Evolutionary conservation across 2,329 filamentous ascomycete species (phyloP), one percentile per base, ranked within the genome.

Genomic region (Beauveria sp.): DNA sequence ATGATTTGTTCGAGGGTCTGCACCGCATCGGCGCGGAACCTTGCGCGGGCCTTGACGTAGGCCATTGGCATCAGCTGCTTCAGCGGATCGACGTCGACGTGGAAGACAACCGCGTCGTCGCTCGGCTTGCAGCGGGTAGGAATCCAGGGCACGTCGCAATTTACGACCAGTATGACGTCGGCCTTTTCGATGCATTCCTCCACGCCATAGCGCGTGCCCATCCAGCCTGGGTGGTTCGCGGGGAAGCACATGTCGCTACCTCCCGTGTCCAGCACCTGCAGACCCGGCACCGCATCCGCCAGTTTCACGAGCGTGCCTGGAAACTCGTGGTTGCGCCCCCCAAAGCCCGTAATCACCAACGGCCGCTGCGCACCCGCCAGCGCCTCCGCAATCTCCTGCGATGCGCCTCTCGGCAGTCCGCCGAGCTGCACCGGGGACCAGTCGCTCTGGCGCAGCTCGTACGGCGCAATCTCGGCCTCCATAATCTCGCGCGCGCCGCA

Each of bases 121-220:
- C 72, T 72, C 0, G 86, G 86, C 65, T 78, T 79, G 72, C 83
- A 86, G 18, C 86, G 85, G 0, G 91, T 95, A n/a, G 88, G 87
- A 61, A 97, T 92, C 91, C 92, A 97, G 0, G 93, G 93, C 0
- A 96, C 91, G 70, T 97, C 93, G 65, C 91, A 96, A 73, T 97
- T 89, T 26, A 96, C 71, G 2, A 96, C 88, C 1, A 97, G 67
- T 63, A 97, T 96, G 12, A 91, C 84, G 71, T 97, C 93, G 0
- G 93, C 91, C 0, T 85, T 85, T 63, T 80, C 83, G 70, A 96
- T 90, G 48, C 81, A 79, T 2, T 90, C 85, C 57, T 96, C 89
- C 3, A 83, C 80, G 3, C 91, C 91, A 67, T 87, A 96, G 49
- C 86, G 82, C 57, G 95, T 73, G 2, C 93, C 88, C 14, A 91